Evolutionary conservation across 2,329 filamentous ascomycete genomes (phyloP).

Genomic region (Pseudocercospora crystallina): DNA sequence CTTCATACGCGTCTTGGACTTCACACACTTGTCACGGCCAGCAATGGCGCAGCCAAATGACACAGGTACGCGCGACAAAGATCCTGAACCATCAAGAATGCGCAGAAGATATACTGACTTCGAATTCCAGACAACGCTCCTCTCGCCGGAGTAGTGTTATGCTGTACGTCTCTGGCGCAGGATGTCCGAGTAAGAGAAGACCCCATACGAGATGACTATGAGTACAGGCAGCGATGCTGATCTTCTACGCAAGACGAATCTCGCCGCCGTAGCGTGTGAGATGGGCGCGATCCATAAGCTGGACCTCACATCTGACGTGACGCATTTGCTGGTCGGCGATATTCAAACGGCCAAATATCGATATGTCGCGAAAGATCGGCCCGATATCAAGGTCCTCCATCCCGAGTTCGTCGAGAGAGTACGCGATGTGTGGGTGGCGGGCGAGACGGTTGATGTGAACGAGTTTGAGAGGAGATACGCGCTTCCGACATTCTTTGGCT

Average conservation of each 20-base stretch:
- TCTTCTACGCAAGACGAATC: constrained; percentile 23
- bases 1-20: too few species aligned
- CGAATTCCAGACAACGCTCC: constrained; percentile 19
- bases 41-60: constrained; percentile 20
- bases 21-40: constrained; percentile 3
- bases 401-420: constrained; percentile 84
- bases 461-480: constrained; percentile 67
- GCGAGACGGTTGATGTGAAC: constrained; percentile 70
- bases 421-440: constrained; percentile 75
- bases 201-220: background rate
- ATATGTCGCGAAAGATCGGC: constrained; percentile 86
- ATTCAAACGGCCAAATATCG: constrained; percentile 91
- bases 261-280: constrained; percentile 64
- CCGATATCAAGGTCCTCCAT: constrained; percentile 79
- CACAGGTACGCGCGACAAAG: constrained; percentile 11
- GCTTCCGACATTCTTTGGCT: constrained; percentile 62
- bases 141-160: constrained; percentile 32
- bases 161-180: constrained; percentile 35
- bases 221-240: constrained; percentile 9
- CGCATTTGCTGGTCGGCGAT: constrained; percentile 87
- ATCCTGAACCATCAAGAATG: background rate
- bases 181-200: constrained; percentile 34
- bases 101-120: background rate
- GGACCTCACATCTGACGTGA: constrained; percentile 93
- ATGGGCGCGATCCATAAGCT: constrained; percentile 87